A percentile compares a stretch with the other conserved stretches of the same genome.
Conservation (phyloP, 2,329 filamentous ascomycete species). For the Sodiomyces alkalinus region DNA sequence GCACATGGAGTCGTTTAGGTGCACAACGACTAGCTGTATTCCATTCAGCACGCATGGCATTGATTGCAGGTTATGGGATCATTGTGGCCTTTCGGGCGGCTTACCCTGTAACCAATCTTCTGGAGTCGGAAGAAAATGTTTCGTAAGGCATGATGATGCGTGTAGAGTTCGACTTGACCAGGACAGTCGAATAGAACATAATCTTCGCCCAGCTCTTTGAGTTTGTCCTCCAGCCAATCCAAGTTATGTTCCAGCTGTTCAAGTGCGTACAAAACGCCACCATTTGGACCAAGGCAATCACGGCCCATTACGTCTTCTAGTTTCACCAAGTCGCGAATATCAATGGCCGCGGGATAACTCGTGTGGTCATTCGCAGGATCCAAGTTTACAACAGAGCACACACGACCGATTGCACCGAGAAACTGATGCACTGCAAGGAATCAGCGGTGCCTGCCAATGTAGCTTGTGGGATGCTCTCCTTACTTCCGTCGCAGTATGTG, state of each 20-base stretch:
- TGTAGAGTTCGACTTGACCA: slow-evolving; percentile 93
- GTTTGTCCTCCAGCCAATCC: slow-evolving; percentile 73
- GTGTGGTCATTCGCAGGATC: slow-evolving; percentile 94
- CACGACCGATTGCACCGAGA: slow-evolving; percentile 84
- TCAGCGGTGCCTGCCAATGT: background rate
- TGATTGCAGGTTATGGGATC: too few relatives aligned
- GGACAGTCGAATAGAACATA: slow-evolving; percentile 95
- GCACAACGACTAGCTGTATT: slow-evolving; percentile 78
- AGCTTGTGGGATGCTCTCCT: slow-evolving; percentile 12
- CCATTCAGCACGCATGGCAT: too few relatives aligned
- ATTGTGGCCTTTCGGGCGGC: too few relatives aligned
- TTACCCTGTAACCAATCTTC: slow-evolving; percentile 81
- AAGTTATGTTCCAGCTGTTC: slow-evolving; percentile 91
- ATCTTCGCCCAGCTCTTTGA: slow-evolving; percentile 72
- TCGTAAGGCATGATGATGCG: slow-evolving; percentile 79
- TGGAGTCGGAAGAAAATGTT: slow-evolving; percentile 86
- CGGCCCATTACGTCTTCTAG: slow-evolving; percentile 92
- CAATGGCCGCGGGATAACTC: slow-evolving; percentile 75
- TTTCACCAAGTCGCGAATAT: slow-evolving; percentile 78
- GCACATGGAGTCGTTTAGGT: slow-evolving; percentile 88
- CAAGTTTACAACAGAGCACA: slow-evolving; percentile 89
- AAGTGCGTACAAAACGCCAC: slow-evolving; percentile 80
- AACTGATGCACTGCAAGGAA: slow-evolving; percentile 70
- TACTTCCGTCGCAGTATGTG: slow-evolving; percentile 92
- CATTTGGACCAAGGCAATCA: slow-evolving; percentile 82